These are phyloP conservation scores for Globisporangium acanthophoron DNA, from an alignment of 352 stramenopile genomes.

Conservation along the genomic window DNA sequence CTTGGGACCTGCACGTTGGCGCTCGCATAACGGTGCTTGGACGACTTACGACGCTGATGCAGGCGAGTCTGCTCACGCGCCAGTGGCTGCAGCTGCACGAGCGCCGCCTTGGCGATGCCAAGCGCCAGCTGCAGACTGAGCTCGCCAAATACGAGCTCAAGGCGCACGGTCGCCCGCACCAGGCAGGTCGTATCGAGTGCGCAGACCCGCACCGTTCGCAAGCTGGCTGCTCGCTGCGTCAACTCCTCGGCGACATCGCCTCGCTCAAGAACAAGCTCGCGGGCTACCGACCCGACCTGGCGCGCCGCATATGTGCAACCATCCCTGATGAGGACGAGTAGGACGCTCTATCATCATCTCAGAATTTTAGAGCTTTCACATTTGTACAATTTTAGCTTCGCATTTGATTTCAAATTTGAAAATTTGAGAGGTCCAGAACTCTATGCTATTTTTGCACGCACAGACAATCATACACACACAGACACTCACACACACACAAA, in stretches of 20 bases:
- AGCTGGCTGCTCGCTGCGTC: conserved; percentile 36
- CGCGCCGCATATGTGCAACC: conserved; percentile 36
- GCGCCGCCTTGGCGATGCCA: conserved; percentile 25
- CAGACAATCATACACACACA: neutral
- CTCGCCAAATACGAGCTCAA: conserved; percentile 60
- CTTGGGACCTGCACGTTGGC: conserved; percentile 68
- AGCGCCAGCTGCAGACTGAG: conserved; percentile 41
- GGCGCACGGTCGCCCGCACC: conserved; percentile 19
- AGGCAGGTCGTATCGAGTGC: conserved; percentile 36
- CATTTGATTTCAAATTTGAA: too few species aligned
- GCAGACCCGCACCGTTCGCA: conserved; percentile 44
- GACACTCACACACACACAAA: neutral
- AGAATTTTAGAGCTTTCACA: neutral
- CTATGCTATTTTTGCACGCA: neutral
- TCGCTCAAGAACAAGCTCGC: conserved; percentile 40
- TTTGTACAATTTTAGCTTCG: too few species aligned
- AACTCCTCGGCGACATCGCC: conserved; percentile 39
- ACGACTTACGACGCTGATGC: conserved; percentile 60
- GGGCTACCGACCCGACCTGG: conserved; percentile 49
- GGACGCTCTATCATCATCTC: neutral
- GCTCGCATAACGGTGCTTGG: conserved; percentile 55
- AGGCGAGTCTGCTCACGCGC: conserved; percentile 65
- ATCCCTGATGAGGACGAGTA: conserved; percentile 22
- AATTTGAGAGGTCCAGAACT: neutral
- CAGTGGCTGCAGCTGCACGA: conserved; percentile 66